Evolutionary conservation across 345 rosid species (phyloP).

Genomic region (Xanthoceras sorbifolium): DNA sequence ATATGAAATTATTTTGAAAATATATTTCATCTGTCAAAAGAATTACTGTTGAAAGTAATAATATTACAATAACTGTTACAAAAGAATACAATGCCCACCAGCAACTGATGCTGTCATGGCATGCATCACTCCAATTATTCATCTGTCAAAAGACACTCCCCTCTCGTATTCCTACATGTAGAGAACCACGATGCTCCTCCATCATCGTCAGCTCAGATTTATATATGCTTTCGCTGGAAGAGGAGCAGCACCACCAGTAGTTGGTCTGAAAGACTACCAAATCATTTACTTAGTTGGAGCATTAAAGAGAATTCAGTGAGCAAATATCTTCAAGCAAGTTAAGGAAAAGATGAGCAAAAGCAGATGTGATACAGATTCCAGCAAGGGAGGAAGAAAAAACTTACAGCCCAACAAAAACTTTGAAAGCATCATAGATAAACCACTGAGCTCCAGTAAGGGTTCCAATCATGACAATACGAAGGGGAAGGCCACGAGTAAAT

Average conservation of each 20-base stretch:
- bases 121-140: conserved; percentile 17
- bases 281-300: conserved; percentile 11
- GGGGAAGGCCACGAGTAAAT: conserved; percentile 90
- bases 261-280: conserved; percentile 45
- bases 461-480: conserved; percentile 92
- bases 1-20: too few species aligned
- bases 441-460: conserved; percentile 95
- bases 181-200: background rate
- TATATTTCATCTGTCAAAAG: too few species aligned
- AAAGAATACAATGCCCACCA: conserved; percentile 14
- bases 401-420: conserved; percentile 93
- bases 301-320: background rate
- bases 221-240: conserved; percentile 40
- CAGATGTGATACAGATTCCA: background rate
- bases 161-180: background rate
- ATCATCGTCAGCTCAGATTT: conserved; percentile 16
- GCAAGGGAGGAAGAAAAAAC: conserved; percentile 33
- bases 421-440: conserved; percentile 90
- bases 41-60: too few species aligned
- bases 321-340: background rate
- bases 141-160: background rate
- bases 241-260: conserved; percentile 62
- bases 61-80: too few species aligned
- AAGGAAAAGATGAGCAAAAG: background rate
- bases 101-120: conserved; percentile 3